Evolutionary conservation across 2,329 filamentous ascomycete species (phyloP), one percentile per base, ranked within the genome.

Genomic region (Pseudofabraea citricarpa): DNA sequence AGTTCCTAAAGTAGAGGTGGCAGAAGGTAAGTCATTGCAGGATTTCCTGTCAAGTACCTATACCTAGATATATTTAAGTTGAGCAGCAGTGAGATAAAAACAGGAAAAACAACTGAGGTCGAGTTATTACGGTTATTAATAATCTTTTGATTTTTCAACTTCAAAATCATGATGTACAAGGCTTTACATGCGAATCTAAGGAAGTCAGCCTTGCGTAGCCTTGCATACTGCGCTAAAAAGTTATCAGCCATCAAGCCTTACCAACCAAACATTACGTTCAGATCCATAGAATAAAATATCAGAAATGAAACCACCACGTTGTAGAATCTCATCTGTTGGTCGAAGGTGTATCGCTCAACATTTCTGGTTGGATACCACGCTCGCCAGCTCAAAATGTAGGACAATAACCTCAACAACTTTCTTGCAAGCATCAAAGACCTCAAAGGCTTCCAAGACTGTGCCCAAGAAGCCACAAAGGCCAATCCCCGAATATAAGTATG

Each of bases 401-500:
- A 24, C 16, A 4, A 13, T 46, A 12, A 39, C 36, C 24, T 36
- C 37, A 32, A 44, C 33, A 19, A 40, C 21, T 12, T 31, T n/a
- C 18, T 8, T 46, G 4, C 22, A 19, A 29, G 45, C 13, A 5
- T 9, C 23, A 20, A 40, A 19, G 16, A 27, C 15, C 2, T 2
- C 12, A 36, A 40, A 19, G 16, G 18, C 15, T 2, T 2, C 12
- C 32, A 42, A 49, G 15, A 41, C 18, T 12, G 16, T 15, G 32
- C 15, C 38, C 33, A 18, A 24, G 23, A 46, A 41, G 23, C 5
- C 23, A 23, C n/a, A 31, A 16, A 12, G n/a, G 40, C 36, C 6
- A 36, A 26, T 18, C 20, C 21, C 21, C 6, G 40, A 40, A 35
- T 51, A 53, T 44, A 50, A 40, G 50, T 52, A 29, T 13, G 26